phyloP scores from a whole-genome alignment of 2,329 filamentous ascomycete genomes.

The Mycosphaerella arachidis region DNA sequence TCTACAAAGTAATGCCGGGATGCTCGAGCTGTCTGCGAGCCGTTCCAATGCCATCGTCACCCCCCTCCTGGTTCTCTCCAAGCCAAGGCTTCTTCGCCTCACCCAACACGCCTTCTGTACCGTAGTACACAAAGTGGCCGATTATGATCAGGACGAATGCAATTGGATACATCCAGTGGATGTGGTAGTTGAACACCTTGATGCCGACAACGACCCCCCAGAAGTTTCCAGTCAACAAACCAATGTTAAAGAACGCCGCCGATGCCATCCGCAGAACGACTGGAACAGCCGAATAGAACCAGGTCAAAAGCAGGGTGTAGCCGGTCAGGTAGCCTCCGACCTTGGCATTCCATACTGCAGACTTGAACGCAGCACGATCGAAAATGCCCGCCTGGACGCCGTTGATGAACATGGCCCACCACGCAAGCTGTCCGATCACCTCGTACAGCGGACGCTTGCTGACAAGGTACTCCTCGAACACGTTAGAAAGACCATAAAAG shows the following conservation, averaged over 20 bases:
- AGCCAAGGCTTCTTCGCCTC: conserved; percentile 96
- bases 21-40: conserved; percentile 62
- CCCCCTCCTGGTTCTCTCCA: conserved; percentile 76
- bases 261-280: conserved; percentile 83
- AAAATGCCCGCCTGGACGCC: conserved; percentile 88
- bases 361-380: conserved; percentile 66
- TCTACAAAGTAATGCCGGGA: conserved; percentile 36
- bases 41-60: conserved; percentile 75
- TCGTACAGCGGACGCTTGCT: conserved; percentile 83
- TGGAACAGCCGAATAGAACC: conserved; percentile 87
- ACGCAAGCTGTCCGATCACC: conserved; percentile 82
- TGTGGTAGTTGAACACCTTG: conserved; percentile 70
- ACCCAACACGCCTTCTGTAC: conserved; percentile 74
- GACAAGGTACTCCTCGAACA: conserved; percentile 92
- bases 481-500: conserved; percentile 86
- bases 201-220: conserved; percentile 95
- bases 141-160: conserved; percentile 90
- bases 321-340: conserved; percentile 81
- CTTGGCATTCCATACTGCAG: conserved; percentile 41
- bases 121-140: conserved; percentile 81
- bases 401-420: conserved; percentile 88
- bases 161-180: conserved; percentile 92
- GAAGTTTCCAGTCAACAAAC: conserved; percentile 88
- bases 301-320: conserved; percentile 74
- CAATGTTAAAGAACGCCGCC: conserved; percentile 96